These are phyloP conservation scores for Escallonia rubra DNA, from an alignment of 129 eudicot genomes.

Conservation along the genomic window DNA sequence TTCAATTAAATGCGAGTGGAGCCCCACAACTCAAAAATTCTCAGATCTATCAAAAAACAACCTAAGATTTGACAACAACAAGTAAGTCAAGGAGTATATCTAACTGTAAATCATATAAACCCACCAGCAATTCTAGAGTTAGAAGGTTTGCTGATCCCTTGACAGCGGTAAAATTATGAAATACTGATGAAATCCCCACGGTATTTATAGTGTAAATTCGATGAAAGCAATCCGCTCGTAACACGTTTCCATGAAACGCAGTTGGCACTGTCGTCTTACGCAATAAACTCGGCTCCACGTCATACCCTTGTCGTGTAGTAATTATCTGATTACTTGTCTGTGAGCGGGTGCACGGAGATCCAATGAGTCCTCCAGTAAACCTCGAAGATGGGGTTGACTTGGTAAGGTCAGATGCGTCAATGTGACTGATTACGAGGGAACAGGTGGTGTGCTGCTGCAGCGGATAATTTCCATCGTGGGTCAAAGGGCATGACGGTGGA, in stretches of 20 bases:
- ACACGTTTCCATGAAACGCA: background rate
- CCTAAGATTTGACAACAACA: background rate
- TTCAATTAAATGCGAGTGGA: slow-evolving; percentile 19
- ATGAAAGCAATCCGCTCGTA: background rate
- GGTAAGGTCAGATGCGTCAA: background rate
- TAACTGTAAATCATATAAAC: background rate
- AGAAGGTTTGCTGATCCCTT: no score
- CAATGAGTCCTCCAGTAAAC: background rate
- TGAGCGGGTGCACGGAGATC: background rate
- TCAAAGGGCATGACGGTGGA: background rate
- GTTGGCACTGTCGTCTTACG: background rate
- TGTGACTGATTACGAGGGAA: background rate
- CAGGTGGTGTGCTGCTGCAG: background rate
- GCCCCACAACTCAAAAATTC: slow-evolving; percentile 21
- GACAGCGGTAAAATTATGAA: no score
- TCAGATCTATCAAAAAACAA: slow-evolving; percentile 32
- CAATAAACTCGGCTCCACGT: background rate
- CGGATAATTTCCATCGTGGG: background rate
- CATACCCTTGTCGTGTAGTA: background rate
- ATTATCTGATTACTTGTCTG: background rate
- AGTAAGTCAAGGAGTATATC: background rate
- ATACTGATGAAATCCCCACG: background rate
- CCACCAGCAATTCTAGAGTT: background rate
- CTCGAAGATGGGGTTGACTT: background rate
- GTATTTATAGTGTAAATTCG: background rate